Conservation (phyloP, 1,284 basidiomycete species). For the Melampsora larici-populina region DNA sequence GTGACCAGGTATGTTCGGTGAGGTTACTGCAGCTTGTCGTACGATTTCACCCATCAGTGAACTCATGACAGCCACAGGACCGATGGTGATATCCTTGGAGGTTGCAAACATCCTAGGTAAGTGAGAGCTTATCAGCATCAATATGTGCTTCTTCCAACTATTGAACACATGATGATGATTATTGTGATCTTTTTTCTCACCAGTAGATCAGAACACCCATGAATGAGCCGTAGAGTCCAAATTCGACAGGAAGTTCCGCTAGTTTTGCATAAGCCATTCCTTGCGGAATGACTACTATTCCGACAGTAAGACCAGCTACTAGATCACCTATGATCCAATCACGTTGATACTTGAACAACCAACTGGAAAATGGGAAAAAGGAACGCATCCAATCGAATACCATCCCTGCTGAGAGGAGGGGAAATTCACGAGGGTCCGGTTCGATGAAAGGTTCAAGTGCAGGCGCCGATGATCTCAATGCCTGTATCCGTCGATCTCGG, state of each 20-base stretch:
- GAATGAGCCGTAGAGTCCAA: constrained; percentile 93
- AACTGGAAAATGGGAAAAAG: constrained; percentile 12
- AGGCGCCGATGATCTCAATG: background rate
- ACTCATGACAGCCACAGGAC: constrained; percentile 64
- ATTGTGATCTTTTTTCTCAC: constrained; percentile 54
- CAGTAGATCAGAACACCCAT: constrained; percentile 79
- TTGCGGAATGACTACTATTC: constrained; percentile 85
- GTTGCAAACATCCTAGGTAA: constrained; percentile 73
- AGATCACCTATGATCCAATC: constrained; percentile 64
- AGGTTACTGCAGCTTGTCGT: background rate
- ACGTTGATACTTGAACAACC: background rate
- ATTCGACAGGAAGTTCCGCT: constrained; percentile 78
- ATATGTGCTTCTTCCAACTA: too few species aligned
- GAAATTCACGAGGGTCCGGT: background rate
- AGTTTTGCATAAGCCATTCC: constrained; percentile 65
- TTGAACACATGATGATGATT: constrained; percentile 48
- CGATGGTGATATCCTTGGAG: constrained; percentile 81
- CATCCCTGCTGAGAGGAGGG: background rate
- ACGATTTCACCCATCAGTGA: constrained; percentile 27
- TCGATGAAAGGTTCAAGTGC: background rate
- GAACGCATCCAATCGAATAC: background rate
- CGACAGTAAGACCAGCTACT: constrained; percentile 82
- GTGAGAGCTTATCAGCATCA: constrained; percentile 2
- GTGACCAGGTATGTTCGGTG: background rate
- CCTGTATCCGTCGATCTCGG: background rate